A percentile compares a stretch with the other conserved stretches of the same genome.
Evolutionary conservation across 2,329 filamentous ascomycete genomes (phyloP).

Genomic region (Aspergillus calidoustus): DNA sequence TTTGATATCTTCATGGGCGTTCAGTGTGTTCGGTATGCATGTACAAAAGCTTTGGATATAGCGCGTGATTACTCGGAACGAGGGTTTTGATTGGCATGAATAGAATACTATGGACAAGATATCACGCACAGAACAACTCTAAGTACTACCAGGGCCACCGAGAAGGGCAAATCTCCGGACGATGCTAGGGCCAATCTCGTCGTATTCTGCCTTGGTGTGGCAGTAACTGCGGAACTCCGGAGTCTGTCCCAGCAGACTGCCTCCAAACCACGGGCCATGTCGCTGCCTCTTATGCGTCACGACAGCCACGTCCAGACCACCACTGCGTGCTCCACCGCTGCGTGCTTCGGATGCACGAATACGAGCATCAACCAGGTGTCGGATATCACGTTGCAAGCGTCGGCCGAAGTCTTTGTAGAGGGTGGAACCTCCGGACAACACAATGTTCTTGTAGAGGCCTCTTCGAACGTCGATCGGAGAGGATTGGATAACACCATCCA

Average conservation of each 20-base stretch:
- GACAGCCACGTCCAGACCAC: conserved; percentile 94
- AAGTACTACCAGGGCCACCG: conserved; percentile 76
- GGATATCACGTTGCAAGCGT: conserved; percentile 94
- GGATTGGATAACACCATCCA: conserved; percentile 95
- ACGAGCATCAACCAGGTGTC: conserved; percentile 89
- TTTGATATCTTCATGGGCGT: not conserved
- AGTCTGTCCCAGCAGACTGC: conserved; percentile 92
- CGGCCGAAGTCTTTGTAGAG: conserved; percentile 98
- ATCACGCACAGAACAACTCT: conserved; percentile 30
- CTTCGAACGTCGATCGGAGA: conserved; percentile 96
- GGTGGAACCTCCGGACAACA: conserved; percentile 93
- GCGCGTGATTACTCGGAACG: not conserved
- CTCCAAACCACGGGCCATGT: conserved; percentile 98
- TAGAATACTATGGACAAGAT: conserved; percentile 36
- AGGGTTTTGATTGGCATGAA: conserved; percentile 16
- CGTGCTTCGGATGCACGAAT: conserved; percentile 90
- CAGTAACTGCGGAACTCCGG: conserved; percentile 99
- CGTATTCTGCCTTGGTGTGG: conserved; percentile 88
- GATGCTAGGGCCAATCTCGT: conserved; percentile 95
- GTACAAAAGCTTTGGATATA: not conserved
- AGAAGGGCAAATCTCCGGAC: conserved; percentile 92
- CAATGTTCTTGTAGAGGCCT: conserved; percentile 99
- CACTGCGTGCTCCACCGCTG: conserved; percentile 89
- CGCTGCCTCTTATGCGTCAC: conserved; percentile 97
- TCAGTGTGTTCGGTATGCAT: not conserved